Evolutionary conservation across 2,329 filamentous ascomycete species (phyloP), one percentile per base, ranked within the genome.

Genomic region (Colletotrichum siamense): DNA sequence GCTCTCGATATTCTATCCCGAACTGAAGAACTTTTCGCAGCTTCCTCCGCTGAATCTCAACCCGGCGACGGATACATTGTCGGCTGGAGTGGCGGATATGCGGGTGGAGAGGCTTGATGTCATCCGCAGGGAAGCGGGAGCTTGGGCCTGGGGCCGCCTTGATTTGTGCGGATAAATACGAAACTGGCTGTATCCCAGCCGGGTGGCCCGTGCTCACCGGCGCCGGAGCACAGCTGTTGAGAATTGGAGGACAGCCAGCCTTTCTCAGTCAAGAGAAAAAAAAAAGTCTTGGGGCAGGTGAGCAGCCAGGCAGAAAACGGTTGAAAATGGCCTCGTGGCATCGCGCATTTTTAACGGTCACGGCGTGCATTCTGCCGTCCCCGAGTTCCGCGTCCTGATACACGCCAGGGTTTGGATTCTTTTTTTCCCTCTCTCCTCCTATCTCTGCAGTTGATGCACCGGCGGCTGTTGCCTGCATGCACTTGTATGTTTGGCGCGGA

Each of bases 131-230:
- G 73, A 76, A 69, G 55, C 24, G 28, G 71, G 65, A 74, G 74
- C 74, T 76, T 76, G 74, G 74, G 65, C 74, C 74, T 55, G 57
- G 55, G 74, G 65, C 74, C 32, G 74, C 74, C 74, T 76, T 76
- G 74, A 76, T 76, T 76, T 76, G 74, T 26, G 74, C 74, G 70
- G 74, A 74, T 76, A 76, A 65, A 74, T 76, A 65, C 74, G 74
- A 76, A 74, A 76, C 74, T 74, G 57, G 24, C 32, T 62, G 59
- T 34, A 74, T 74, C 69, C 69, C 63, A 68, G 44, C 7, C 44
- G 34, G 15, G 3, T 76, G 74, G 34, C 34, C 74, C 65, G 64
- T 74, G 74, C 71, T 3, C 64, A 39, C 28, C 70, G 70, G 74
- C 64, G 57, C 59, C 63, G 70, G 59, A 63, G 64, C 22, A 13